Base-by-base conservation (phyloP, 2,329 filamentous ascomycete species). In the Ceratocystis cacaofunesta region DNA sequence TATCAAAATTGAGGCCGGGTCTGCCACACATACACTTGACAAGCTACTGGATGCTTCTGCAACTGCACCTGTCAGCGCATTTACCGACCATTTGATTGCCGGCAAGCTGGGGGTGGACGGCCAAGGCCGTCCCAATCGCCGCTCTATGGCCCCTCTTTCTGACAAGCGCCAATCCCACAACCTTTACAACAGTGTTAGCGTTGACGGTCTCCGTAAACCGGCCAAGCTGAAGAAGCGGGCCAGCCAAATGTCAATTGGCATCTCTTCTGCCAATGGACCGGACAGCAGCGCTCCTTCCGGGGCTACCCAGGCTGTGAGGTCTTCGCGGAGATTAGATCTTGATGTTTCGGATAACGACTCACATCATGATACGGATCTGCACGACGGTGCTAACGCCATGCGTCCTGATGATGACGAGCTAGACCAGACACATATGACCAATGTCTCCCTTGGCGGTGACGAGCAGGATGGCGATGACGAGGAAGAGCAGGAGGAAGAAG, bases 21-120 rank as follows among this genome's bases (percentile, higher is more conserved):
- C 94, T 30, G 92, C 92, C 10, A 89, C 91, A 72, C 87, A 84
- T 52, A 96, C 92, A 0, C 81, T 99, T 6, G 92, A 99, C 69
- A 92, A 85, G 72, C 95, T 99, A 64, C 81, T 99, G 17, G 88
- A 96, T 72, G 94, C 92, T 6, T 94, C 92, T 2, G 89, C 90
- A 2, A 83, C 82, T 67, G 92, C 94, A 0, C 94, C 94, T 0
- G 91, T 96, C 36, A 90, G 81, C 69, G 92, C 92, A 30, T 97
- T 97, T 71, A 95, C 89, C 0, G 90, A 96, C 71, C 91, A 96
- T 73, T 84, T 87, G 0, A 91, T 89, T 71, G 88, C 86, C 32
- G 91, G 91, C 3, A 84, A 85, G 68, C 78, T 91, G 10, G 88
- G 90, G 28, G 74, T 82, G 3, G 88, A 92, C 70, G 82, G 92